These are phyloP conservation scores for Boletus bicolor DNA, from an alignment of 768 basidiomycete species.

Conservation along the genomic window DNA sequence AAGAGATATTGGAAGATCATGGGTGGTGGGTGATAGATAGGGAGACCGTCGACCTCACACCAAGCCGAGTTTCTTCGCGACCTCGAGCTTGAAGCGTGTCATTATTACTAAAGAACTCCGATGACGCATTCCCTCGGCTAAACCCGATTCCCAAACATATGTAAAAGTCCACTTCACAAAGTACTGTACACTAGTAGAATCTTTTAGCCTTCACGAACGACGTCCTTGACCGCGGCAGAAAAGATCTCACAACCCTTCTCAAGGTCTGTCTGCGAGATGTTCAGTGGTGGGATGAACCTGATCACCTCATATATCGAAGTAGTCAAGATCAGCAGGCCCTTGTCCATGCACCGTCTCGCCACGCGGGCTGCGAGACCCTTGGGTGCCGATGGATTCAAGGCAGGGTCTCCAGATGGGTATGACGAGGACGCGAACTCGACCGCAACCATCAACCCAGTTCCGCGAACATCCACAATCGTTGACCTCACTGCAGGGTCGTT, in stretches of 20 bases:
- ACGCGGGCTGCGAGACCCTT: constrained; percentile 65
- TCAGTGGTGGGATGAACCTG: constrained; percentile 91
- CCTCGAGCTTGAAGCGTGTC: constrained; percentile 10
- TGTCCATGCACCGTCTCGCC: constrained; percentile 77
- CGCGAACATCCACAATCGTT: constrained; percentile 82
- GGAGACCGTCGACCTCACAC: constrained; percentile 3
- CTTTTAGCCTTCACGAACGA: constrained; percentile 42
- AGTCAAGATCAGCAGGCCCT: constrained; percentile 83
- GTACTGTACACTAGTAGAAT: no score
- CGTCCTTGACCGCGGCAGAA: constrained; percentile 65
- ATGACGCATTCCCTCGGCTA: constrained; percentile 7
- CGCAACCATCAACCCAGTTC: constrained; percentile 85
- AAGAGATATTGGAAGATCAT: constrained; percentile 16
- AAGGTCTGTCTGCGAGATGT: constrained; percentile 74
- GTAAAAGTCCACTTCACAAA: neutral
- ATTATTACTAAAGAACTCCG: neutral
- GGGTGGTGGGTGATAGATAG: neutral
- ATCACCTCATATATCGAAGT: constrained; percentile 87
- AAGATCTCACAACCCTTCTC: constrained; percentile 65
- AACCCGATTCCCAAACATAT: neutral
- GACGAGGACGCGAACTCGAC: constrained; percentile 71
- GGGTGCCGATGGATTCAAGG: constrained; percentile 35
- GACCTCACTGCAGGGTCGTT: constrained; percentile 48
- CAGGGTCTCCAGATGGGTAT: constrained; percentile 51
- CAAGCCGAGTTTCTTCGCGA: neutral